Evolutionary conservation across 371 early-diverging fungal genomes (phyloP).

Genomic region (Mortierella sp.): DNA sequence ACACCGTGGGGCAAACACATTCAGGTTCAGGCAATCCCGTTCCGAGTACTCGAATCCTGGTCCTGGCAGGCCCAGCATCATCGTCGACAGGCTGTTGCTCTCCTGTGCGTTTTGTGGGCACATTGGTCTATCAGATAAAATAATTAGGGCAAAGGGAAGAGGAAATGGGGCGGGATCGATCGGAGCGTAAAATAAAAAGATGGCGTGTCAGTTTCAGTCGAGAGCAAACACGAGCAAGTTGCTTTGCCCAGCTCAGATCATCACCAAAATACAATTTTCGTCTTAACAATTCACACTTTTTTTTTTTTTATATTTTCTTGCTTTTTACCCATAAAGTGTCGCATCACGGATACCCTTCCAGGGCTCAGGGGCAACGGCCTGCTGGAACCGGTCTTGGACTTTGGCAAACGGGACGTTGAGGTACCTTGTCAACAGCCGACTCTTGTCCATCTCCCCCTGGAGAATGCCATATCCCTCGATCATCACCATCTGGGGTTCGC

Average conservation of each 20-base stretch:
- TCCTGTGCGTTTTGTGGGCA: conserved; percentile 37
- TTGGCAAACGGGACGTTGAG: conserved; percentile 47
- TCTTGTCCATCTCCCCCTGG: conserved; percentile 49
- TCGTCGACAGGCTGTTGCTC: conserved; percentile 34
- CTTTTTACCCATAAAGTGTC: conserved; percentile 39
- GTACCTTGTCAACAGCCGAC: conserved; percentile 47
- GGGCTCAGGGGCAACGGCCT: conserved; percentile 29
- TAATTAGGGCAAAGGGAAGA: not conserved
- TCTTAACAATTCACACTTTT: not conserved
- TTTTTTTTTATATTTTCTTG: not conserved
- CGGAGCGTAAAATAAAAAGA: not conserved
- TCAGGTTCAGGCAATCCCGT: conserved; percentile 58
- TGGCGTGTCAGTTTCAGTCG: not conserved
- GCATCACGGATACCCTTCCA: conserved; percentile 56
- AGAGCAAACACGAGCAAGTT: not conserved
- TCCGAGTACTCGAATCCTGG: conserved; percentile 53
- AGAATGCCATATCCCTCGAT: conserved; percentile 43
- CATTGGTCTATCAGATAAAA: conserved; percentile 35
- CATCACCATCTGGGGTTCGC: conserved; percentile 47
- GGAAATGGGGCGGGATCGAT: not conserved
- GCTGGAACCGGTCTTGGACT: conserved; percentile 28
- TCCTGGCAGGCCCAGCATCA: conserved; percentile 46
- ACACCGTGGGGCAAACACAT: conserved; percentile 52
- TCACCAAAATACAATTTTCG: not conserved
- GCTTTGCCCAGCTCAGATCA: not conserved